A percentile compares a stretch with the other conserved stretches of the same genome.
Conservation (phyloP, 2,329 filamentous ascomycete genomes). For the Diplodia sapinea region DNA sequence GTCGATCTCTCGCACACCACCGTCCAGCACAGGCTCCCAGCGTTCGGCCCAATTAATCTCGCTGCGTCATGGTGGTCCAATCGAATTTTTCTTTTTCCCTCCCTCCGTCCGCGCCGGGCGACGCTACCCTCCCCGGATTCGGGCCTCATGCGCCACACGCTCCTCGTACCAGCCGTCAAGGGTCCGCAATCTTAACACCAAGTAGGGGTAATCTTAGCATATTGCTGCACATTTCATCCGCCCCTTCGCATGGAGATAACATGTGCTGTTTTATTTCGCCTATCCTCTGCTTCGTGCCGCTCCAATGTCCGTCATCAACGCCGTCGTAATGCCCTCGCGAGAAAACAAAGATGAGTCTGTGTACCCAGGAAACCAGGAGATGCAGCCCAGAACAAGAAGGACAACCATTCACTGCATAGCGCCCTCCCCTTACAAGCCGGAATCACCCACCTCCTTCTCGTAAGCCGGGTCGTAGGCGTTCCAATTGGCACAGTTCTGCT, state of each 20-base stretch:
- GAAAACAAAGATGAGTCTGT: not conserved
- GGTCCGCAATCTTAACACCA: conserved; percentile 1
- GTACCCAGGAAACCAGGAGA: no score
- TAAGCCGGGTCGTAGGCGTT: conserved; percentile 37
- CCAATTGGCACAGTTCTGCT: conserved; percentile 43
- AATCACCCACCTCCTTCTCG: conserved; percentile 24
- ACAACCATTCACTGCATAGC: no score
- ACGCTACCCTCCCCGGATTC: not conserved
- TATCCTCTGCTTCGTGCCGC: not conserved
- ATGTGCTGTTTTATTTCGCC: not conserved
- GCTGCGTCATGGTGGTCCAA: not conserved
- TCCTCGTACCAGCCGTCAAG: not conserved
- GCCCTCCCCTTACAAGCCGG: conserved; percentile 13
- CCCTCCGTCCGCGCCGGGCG: not conserved
- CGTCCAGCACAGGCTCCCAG: conserved; percentile 1
- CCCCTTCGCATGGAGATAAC: not conserved
- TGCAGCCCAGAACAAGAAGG: no score
- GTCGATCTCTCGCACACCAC: conserved; percentile 5
- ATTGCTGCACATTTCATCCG: not conserved
- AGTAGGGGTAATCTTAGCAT: not conserved
- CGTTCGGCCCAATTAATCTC: conserved; percentile 11
- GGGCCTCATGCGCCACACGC: not conserved
- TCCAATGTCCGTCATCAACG: not conserved
- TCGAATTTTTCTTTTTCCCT: conserved; percentile 3
- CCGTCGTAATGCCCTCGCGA: not conserved